These are phyloP conservation scores for Acacia acuminata DNA, from an alignment of 306 rosid species.

Conservation along the genomic window DNA sequence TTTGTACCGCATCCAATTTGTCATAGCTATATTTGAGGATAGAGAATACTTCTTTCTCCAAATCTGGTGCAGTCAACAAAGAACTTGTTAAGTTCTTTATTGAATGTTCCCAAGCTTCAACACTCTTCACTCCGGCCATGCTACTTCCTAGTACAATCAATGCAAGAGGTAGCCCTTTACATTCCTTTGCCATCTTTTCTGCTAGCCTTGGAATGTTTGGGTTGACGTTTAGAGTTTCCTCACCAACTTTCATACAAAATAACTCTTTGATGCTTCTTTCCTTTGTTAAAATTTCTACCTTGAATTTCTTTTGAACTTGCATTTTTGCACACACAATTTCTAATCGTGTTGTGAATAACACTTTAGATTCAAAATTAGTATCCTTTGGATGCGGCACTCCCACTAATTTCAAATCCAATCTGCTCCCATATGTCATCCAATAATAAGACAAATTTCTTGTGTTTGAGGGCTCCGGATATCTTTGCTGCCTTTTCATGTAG, in stretches of 20 bases:
- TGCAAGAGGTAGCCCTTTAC: no score
- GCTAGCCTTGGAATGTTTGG: no score
- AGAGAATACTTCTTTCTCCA: background rate
- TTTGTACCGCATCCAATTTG: background rate
- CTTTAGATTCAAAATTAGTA: constrained; percentile 5
- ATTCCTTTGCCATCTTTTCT: no score
- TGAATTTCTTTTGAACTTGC: constrained; percentile 18
- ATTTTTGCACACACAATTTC: constrained; percentile 35
- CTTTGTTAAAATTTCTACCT: constrained; percentile 9
- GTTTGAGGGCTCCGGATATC: background rate
- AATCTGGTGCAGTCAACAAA: background rate
- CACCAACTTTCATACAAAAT: no score
- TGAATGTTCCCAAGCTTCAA: no score
- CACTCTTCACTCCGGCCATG: no score
- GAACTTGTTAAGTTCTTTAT: no score
- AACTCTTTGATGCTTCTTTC: no score
- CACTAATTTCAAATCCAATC: constrained; percentile 14
- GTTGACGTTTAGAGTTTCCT: no score
- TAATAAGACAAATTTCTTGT: constrained; percentile 21
- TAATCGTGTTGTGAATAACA: constrained; percentile 29
- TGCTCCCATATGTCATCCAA: constrained; percentile 43
- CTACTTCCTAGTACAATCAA: no score
- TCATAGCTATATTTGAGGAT: background rate
- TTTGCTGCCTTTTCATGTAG: background rate
- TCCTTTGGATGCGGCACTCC: constrained; percentile 20